Evolutionary conservation across 352 stramenopile genomes (phyloP).

Genomic region (Globisporangium sylvaticum): DNA sequence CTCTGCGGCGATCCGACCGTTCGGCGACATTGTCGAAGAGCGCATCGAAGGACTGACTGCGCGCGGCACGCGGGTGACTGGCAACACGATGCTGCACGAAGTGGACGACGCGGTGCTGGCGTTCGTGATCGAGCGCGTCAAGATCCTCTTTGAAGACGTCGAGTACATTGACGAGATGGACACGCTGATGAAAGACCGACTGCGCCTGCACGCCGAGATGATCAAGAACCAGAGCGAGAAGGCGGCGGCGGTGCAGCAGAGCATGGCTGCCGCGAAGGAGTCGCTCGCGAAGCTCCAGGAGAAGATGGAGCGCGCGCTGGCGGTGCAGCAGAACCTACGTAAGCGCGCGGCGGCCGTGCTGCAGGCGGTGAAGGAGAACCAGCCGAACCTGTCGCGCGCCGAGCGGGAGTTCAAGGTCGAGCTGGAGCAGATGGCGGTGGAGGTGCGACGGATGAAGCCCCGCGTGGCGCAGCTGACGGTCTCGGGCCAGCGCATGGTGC

Average conservation of each 20-base stretch:
- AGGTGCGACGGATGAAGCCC: slow-evolving; percentile 68
- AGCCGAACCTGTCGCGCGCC: slow-evolving; percentile 65
- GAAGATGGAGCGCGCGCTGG: slow-evolving; percentile 59
- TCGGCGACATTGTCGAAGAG: slow-evolving; percentile 60
- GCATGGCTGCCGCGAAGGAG: slow-evolving; percentile 24
- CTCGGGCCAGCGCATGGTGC: slow-evolving; percentile 52
- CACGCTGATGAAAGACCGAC: slow-evolving; percentile 54
- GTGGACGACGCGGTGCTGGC: slow-evolving; percentile 66
- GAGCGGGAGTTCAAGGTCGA: slow-evolving; percentile 73
- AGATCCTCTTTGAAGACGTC: slow-evolving; percentile 74
- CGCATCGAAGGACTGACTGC: slow-evolving; percentile 44
- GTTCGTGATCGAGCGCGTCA: slow-evolving; percentile 32
- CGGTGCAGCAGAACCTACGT: slow-evolving; percentile 67
- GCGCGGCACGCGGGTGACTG: slow-evolving; percentile 49
- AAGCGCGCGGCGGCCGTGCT: slow-evolving; percentile 73
- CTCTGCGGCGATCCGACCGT: slow-evolving; percentile 32
- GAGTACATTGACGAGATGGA: slow-evolving; percentile 74
- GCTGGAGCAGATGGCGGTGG: slow-evolving; percentile 54
- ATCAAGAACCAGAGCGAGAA: slow-evolving; percentile 45
- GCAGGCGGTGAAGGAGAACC: slow-evolving; percentile 81
- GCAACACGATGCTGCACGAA: slow-evolving; percentile 55
- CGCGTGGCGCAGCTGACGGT: slow-evolving; percentile 70
- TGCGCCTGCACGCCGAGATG: slow-evolving; percentile 61
- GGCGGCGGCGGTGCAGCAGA: slow-evolving; percentile 35
- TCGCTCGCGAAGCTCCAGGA: slow-evolving; percentile 40